A percentile compares a stretch with the other conserved stretches of the same genome.
phyloP scores from a whole-genome alignment of 2,329 filamentous ascomycete genomes.

The Macrophomina phaseolina region DNA sequence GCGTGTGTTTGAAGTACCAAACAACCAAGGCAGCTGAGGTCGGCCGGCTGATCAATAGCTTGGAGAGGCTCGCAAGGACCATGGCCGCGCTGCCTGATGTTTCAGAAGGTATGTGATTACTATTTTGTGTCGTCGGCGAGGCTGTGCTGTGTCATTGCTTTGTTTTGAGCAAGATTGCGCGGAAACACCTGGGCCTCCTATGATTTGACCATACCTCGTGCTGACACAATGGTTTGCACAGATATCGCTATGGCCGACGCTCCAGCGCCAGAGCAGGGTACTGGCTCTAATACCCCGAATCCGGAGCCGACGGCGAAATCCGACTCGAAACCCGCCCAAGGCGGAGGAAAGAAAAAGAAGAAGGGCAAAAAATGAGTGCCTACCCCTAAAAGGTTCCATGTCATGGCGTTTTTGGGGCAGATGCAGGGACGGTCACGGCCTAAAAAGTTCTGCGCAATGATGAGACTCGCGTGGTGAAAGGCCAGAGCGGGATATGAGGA shows the following conservation, averaged over 20 bases:
- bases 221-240: conserved; percentile 26
- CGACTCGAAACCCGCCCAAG: conserved; percentile 29
- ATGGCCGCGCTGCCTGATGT: conserved; percentile 58
- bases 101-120: neutral
- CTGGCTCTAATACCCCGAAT: conserved; percentile 39
- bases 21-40: conserved; percentile 93
- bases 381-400: neutral
- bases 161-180: neutral
- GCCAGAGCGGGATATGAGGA: too few relatives aligned
- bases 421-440: neutral
- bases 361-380: conserved; percentile 57
- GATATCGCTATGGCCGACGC: conserved; percentile 43
- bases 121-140: neutral
- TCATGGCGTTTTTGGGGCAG: neutral
- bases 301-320: conserved; percentile 37
- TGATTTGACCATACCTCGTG: neutral
- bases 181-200: too few relatives aligned
- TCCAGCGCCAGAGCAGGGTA: conserved; percentile 38
- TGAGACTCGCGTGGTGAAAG: too few relatives aligned
- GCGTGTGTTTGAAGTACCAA: conserved; percentile 85
- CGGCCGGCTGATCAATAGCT: conserved; percentile 74
- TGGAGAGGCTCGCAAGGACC: conserved; percentile 75
- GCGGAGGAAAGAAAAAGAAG: conserved; percentile 55
- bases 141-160: neutral
- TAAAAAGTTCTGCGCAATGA: neutral